Evolutionary conservation across 768 basidiomycete species (phyloP).

Genomic region (Psilocybe subaeruginosa): DNA sequence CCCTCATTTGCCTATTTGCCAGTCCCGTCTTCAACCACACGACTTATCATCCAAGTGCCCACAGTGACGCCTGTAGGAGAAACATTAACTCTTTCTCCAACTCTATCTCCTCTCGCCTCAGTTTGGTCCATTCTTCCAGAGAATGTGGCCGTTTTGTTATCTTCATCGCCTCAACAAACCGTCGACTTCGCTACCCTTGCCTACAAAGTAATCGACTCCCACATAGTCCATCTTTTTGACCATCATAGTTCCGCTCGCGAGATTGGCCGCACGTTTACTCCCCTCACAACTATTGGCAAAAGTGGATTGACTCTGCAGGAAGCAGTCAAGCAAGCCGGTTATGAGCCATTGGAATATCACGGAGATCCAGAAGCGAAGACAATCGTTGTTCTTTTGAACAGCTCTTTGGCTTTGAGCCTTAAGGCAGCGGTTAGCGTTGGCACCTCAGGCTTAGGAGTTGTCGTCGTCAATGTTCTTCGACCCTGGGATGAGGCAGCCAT

Average conservation of each 20-base stretch:
- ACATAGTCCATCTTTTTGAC: conserved; percentile 91
- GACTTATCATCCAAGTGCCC: conserved; percentile 85
- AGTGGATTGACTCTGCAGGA: conserved; percentile 41
- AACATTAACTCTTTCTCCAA: conserved; percentile 73
- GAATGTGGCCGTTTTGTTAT: conserved; percentile 74
- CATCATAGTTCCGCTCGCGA: conserved; percentile 83
- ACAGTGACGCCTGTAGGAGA: conserved; percentile 68
- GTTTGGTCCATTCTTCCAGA: conserved; percentile 64
- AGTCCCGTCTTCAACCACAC: conserved; percentile 56
- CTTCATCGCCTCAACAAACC: conserved; percentile 83
- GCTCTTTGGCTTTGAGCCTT: conserved; percentile 70
- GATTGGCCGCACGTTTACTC: conserved; percentile 55
- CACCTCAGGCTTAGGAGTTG: conserved; percentile 57
- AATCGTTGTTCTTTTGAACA: conserved; percentile 74
- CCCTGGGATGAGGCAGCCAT: conserved; percentile 82
- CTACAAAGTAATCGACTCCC: conserved; percentile 66
- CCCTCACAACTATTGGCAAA: conserved; percentile 34
- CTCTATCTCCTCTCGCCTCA: conserved; percentile 68
- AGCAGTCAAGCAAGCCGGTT: conserved; percentile 59
- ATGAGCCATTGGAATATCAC: conserved; percentile 75
- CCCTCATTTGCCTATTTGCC: conserved; percentile 79
- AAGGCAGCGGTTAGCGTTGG: conserved; percentile 46
- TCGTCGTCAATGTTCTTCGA: conserved; percentile 78
- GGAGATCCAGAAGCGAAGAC: conserved; percentile 67
- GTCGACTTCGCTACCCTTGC: conserved; percentile 76